Evolutionary conservation across 1,139 yeast species (phyloP).

Genomic region (Candida sp.): DNA sequence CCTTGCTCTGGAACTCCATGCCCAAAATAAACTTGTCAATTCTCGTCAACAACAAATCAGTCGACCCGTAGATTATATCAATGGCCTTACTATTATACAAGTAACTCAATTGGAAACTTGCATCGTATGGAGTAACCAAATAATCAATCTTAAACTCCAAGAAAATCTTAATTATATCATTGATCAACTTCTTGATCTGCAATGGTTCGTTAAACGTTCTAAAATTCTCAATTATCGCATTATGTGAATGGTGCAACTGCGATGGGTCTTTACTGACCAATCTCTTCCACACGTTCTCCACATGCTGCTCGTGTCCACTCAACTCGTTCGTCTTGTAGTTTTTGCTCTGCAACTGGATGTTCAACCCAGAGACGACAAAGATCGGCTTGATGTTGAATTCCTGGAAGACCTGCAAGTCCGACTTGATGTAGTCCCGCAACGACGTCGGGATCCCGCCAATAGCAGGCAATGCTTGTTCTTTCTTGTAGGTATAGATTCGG

Average conservation of each 20-base stretch:
- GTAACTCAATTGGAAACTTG: slow-evolving; percentile 84
- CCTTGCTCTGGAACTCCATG: slow-evolving; percentile 68
- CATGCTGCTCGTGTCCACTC: slow-evolving; percentile 49
- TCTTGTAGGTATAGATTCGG: slow-evolving; percentile 62
- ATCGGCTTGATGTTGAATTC: slow-evolving; percentile 73
- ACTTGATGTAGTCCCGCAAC: slow-evolving; percentile 57
- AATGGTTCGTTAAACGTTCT: slow-evolving; percentile 51
- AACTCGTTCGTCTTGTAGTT: slow-evolving; percentile 39
- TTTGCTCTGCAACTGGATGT: slow-evolving; percentile 37
- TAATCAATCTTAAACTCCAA: slow-evolving; percentile 63
- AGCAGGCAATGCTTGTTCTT: slow-evolving; percentile 77
- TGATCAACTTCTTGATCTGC: slow-evolving; percentile 52
- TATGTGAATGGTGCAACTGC: slow-evolving; percentile 28
- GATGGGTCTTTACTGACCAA: slow-evolving; percentile 21
- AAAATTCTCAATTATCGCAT: slow-evolving; percentile 39
- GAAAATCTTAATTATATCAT: slow-evolving; percentile 62
- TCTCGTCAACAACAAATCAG: slow-evolving; percentile 69
- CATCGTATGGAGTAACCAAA: slow-evolving; percentile 81
- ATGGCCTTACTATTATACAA: slow-evolving; percentile 58
- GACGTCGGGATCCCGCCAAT: slow-evolving; percentile 84
- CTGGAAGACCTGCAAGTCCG: slow-evolving; percentile 65
- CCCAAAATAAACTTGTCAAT: slow-evolving; percentile 76
- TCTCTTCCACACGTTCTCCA: slow-evolving; percentile 51
- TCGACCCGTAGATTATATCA: slow-evolving; percentile 85
- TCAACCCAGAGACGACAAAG: slow-evolving; percentile 71